phyloP scores from a whole-genome alignment of 148 eudicot species.

The Fagopyrum homotropicum region DNA sequence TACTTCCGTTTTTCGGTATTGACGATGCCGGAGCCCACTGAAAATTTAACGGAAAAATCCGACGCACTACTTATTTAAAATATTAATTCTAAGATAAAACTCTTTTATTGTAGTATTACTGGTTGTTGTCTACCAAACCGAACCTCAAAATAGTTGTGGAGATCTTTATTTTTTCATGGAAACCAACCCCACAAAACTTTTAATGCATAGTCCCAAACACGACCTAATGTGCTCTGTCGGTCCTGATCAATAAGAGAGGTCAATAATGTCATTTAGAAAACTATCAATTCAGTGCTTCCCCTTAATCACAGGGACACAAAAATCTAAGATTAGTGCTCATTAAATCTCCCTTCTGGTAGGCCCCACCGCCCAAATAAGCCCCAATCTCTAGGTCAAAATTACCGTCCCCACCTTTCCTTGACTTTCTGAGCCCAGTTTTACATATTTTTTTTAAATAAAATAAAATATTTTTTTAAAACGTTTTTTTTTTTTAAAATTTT shows the following conservation, averaged over 20 bases:
- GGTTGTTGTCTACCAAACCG: no score
- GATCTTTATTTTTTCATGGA: no score
- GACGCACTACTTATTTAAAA: no score
- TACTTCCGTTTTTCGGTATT: no score
- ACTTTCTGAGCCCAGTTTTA: background rate
- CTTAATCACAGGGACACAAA: slow-evolving; percentile 11
- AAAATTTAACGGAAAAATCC: no score
- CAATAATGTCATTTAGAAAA: background rate
- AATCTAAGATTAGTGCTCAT: background rate
- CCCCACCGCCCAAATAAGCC: slow-evolving; percentile 1
- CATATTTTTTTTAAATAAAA: background rate
- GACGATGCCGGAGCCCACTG: no score
- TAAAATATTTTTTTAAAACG: background rate
- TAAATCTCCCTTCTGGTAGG: background rate
- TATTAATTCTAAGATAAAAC: no score
- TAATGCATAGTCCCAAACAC: no score
- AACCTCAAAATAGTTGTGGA: no score
- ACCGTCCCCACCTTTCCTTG: slow-evolving; percentile 8
- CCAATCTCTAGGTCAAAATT: slow-evolving; percentile 13
- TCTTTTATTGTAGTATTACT: no score
- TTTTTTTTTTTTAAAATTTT: background rate
- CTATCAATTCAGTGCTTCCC: background rate
- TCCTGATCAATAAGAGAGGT: background rate
- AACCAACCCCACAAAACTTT: no score
- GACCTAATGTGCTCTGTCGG: background rate